Percentiles rank a stretch among this genome's conserved stretches.
Conservation (phyloP, 768 basidiomycete genomes). For the Solioccasus polychromus region DNA sequence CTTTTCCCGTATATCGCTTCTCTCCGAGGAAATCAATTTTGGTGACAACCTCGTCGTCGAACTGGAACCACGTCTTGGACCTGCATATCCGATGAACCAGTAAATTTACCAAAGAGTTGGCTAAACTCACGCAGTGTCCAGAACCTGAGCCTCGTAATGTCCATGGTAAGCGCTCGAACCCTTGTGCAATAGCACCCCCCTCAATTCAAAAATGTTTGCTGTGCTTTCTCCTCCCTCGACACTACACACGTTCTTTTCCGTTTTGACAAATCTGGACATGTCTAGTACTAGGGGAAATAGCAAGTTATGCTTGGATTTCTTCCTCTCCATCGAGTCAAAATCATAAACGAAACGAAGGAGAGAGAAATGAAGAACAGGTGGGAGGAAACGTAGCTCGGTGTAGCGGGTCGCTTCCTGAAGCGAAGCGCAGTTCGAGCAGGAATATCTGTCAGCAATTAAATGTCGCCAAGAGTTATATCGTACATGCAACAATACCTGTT, state of each 20-base stretch:
- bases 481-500: slow-evolving; percentile 56
- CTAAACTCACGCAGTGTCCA: slow-evolving; percentile 58
- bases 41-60: slow-evolving; percentile 86
- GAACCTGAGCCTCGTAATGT: slow-evolving; percentile 85
- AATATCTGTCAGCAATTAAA: slow-evolving; percentile 52
- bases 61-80: slow-evolving; percentile 79
- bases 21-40: slow-evolving; percentile 55
- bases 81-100: slow-evolving; percentile 36
- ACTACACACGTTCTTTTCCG: slow-evolving; percentile 24
- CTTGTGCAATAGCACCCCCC: slow-evolving; percentile 85
- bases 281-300: slow-evolving; percentile 73
- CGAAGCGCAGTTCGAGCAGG: slow-evolving; percentile 68
- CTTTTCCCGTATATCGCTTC: slow-evolving; percentile 33
- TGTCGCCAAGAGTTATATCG: neutral
- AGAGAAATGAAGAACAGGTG: slow-evolving; percentile 89
- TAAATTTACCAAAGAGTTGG: neutral
- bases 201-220: slow-evolving; percentile 67
- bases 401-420: slow-evolving; percentile 81
- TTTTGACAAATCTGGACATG: slow-evolving; percentile 62
- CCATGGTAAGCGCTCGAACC: slow-evolving; percentile 91
- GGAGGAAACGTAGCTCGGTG: slow-evolving; percentile 65
- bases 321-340: slow-evolving; percentile 70
- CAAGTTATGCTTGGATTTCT: slow-evolving; percentile 81
- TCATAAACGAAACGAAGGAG: slow-evolving; percentile 93
- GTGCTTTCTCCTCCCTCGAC: slow-evolving; percentile 14